Evolutionary conservation across 2,329 filamentous ascomycete species (phyloP), one percentile per base, ranked within the genome.

Genomic region (Cordyceps militaris): DNA sequence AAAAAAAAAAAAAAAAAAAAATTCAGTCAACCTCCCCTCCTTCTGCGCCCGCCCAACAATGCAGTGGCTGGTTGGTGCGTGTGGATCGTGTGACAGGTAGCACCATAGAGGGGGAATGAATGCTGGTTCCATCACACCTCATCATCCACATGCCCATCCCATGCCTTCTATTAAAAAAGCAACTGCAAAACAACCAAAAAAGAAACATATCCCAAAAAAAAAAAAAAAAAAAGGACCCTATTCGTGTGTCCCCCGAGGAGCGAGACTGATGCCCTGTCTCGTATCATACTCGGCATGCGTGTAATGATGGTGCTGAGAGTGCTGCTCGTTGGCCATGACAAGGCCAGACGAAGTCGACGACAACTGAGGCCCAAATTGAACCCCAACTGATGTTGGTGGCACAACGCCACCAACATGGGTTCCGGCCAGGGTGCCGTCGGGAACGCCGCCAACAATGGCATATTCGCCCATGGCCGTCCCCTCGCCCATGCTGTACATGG

Each of bases 1-100:
- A 32, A 32, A 32, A 32, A 32, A 32, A 32, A 32, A 6, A 6
- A 32, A 32, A 32, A 32, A 32, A 32, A 11, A 32, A 11, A 32
- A 32, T 32, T 21, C n/a, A n/a, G n/a, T 51, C 50, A 30, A 32
- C 49, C 28, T 6, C 24, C 34, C 10, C n/a, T 24, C 13, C 19
- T 16, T 38, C 14, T 24, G 34, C 36, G 26, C 51, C 26, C 26
- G 30, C n/a, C 26, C 40, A 47, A 19, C 42, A 40, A 19, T 19
- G 14, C 14, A 51, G 32, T 26, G n/a, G 51, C 11, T 47, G 23
- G 52, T 28, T 47, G 40, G 42, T 46, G 42, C 23, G 52, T 40
- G 52, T 56, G 43, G 30, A 56, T 47, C 42, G 23, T 56, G 52
- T 56, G 30, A 19, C 52, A 56, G 32, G 52, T 56, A 26, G 30